Percentiles rank a stretch among this genome's conserved stretches.
These are phyloP conservation scores for Solanum acaule DNA, from an alignment of 257 asterid species.

Conservation along the genomic window DNA sequence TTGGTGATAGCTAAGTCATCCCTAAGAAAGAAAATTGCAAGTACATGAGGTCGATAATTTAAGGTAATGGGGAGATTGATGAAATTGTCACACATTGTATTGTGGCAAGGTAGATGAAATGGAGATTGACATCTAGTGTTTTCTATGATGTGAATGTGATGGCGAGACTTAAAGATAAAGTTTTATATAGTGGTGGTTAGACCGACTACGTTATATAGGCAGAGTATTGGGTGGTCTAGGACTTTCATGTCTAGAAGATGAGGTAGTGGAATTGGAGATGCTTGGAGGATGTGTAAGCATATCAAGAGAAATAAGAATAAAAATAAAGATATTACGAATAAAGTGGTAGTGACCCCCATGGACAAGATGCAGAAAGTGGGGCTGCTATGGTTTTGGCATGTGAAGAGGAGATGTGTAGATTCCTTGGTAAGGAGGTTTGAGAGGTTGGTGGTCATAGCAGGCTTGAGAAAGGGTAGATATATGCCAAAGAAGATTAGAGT, in stretches of 20 bases:
- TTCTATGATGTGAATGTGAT: background rate
- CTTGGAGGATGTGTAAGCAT: background rate
- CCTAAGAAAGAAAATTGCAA: background rate
- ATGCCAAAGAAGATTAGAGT: background rate
- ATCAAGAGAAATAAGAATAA: background rate
- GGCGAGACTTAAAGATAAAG: background rate
- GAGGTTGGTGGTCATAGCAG: background rate
- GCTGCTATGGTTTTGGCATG: background rate
- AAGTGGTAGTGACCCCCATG: background rate
- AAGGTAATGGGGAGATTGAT: background rate
- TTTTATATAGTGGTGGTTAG: background rate
- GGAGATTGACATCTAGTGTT: background rate
- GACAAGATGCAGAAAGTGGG: background rate
- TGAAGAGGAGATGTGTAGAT: background rate
- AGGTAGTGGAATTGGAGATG: background rate
- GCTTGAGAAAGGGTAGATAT: background rate
- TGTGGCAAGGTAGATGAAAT: background rate
- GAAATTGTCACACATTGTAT: background rate
- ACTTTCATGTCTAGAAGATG: background rate
- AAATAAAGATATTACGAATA: background rate
- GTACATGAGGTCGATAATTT: background rate
- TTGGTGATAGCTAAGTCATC: background rate
- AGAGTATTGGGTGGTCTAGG: background rate
- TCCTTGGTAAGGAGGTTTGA: background rate
- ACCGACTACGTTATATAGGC: background rate